Percentiles rank a stretch among this genome's conserved stretches.
These are phyloP conservation scores for Stylonectria norvegica DNA, from an alignment of 2,329 filamentous ascomycete genomes.

Conservation along the genomic window DNA sequence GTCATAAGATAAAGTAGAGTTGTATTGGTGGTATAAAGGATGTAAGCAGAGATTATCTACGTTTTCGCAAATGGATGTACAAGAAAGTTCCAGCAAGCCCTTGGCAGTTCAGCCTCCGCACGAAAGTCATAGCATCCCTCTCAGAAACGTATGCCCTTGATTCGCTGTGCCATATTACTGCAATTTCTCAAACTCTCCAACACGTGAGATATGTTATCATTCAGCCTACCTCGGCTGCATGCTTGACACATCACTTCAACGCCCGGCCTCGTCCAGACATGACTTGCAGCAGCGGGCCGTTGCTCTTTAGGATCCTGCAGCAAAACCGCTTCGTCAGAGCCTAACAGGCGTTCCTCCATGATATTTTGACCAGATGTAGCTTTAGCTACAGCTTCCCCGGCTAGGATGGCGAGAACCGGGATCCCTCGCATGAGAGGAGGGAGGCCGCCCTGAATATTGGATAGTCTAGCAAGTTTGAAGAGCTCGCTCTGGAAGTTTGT, in stretches of 20 bases:
- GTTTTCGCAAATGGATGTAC: too few species aligned
- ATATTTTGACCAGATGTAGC: conserved; percentile 9
- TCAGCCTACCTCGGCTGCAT: conserved; percentile 2
- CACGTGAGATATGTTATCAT: too few species aligned
- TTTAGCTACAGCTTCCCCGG: conserved; percentile 15
- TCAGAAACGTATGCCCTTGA: too few species aligned
- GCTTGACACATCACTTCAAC: conserved; percentile 8
- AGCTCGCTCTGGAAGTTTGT: conserved; percentile 12
- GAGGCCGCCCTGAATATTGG: conserved; percentile 18
- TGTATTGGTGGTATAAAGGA: too few species aligned
- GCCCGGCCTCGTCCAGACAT: conserved; percentile 3
- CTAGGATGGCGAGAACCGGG: conserved; percentile 15
- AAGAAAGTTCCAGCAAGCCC: too few species aligned
- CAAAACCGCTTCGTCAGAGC: conserved; percentile 9
- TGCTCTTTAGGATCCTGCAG: not conserved
- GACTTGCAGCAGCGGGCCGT: accelerated
- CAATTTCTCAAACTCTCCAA: too few species aligned
- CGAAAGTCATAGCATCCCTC: too few species aligned
- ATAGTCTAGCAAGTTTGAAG: conserved; percentile 16
- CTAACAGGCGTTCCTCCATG: conserved; percentile 17
- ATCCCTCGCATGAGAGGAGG: conserved; percentile 17
- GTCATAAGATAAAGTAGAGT: too few species aligned
- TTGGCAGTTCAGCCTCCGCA: too few species aligned
- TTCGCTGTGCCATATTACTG: too few species aligned
- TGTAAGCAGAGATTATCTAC: too few species aligned